phyloP scores from a whole-genome alignment of 306 rosid species.

The Fragaria nilgerrensis region DNA sequence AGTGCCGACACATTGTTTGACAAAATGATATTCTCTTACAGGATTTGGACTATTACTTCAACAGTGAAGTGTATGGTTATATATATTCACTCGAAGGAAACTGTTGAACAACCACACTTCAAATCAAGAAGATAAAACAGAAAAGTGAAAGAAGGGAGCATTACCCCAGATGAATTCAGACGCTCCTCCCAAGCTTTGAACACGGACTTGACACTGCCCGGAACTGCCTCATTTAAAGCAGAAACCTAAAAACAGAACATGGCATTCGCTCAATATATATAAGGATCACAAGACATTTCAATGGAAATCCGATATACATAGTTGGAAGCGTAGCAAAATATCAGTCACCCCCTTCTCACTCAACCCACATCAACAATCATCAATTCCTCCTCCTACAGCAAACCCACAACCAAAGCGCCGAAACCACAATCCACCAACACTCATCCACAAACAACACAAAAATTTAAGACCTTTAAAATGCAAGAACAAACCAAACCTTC shows the following conservation, averaged over 20 bases:
- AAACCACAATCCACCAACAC: background rate
- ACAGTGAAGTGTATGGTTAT: background rate
- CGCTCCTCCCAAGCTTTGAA: constrained; percentile 97
- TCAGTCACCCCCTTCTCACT: too few relatives aligned
- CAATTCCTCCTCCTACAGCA: background rate
- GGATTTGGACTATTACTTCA: background rate
- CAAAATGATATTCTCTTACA: background rate
- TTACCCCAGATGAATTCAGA: constrained; percentile 70
- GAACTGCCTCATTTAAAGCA: constrained; percentile 88
- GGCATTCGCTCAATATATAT: background rate
- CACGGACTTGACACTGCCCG: constrained; percentile 80
- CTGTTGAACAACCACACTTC: background rate
- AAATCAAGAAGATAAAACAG: background rate
- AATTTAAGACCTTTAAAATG: background rate
- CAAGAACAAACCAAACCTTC: background rate
- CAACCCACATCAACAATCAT: background rate
- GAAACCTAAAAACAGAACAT: constrained; percentile 47
- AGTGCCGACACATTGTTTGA: background rate
- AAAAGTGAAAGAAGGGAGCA: constrained; percentile 11
- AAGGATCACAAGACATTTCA: background rate
- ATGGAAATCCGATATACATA: too few relatives aligned
- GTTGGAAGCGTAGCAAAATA: background rate
- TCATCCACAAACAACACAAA: background rate
- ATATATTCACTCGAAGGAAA: background rate
- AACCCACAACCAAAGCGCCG: background rate